A percentile compares a stretch with the other conserved stretches of the same genome.
Evolutionary conservation across 2,329 filamentous ascomycete species (phyloP).

Genomic region (Hypoxylon sp.): DNA sequence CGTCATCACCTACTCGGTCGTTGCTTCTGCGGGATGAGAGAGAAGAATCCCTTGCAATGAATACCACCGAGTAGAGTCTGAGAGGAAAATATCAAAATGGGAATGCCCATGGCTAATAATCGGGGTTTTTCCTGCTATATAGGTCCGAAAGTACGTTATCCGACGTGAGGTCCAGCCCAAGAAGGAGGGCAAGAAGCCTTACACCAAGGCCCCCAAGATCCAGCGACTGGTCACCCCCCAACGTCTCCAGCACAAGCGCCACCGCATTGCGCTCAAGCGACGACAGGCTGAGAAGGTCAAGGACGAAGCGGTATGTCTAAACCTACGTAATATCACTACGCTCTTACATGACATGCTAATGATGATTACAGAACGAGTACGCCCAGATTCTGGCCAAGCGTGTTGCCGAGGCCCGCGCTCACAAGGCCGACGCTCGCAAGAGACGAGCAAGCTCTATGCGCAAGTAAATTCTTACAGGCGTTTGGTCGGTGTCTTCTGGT

Average conservation of each 20-base stretch:
- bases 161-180: constrained; percentile 97
- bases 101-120: constrained; percentile 57
- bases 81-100: constrained; percentile 47
- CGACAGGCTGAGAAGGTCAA: constrained; percentile 97
- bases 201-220: constrained; percentile 99
- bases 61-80: constrained; percentile 62
- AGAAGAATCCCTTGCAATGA: constrained; percentile 62
- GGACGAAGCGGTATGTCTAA: constrained; percentile 91
- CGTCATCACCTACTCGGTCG: constrained; percentile 79
- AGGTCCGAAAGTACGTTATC: constrained; percentile 99
- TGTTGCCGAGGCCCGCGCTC: constrained; percentile 94
- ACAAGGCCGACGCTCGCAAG: constrained; percentile 96
- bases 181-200: constrained; percentile 96
- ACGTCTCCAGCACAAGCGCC: constrained; percentile 99
- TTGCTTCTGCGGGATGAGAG: constrained; percentile 60
- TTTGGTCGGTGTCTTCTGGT: constrained; percentile 57
- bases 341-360: constrained; percentile 55
- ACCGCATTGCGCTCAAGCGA: constrained; percentile 97
- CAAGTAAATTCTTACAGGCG: constrained; percentile 75
- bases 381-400: constrained; percentile 96
- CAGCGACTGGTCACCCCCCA: constrained; percentile 99
- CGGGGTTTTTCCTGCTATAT: constrained; percentile 55
- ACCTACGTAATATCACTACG: background rate
- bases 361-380: constrained; percentile 86
- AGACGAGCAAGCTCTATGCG: constrained; percentile 94